Conservation (phyloP, 345 rosid species). For the Citrus australasica region DNA sequence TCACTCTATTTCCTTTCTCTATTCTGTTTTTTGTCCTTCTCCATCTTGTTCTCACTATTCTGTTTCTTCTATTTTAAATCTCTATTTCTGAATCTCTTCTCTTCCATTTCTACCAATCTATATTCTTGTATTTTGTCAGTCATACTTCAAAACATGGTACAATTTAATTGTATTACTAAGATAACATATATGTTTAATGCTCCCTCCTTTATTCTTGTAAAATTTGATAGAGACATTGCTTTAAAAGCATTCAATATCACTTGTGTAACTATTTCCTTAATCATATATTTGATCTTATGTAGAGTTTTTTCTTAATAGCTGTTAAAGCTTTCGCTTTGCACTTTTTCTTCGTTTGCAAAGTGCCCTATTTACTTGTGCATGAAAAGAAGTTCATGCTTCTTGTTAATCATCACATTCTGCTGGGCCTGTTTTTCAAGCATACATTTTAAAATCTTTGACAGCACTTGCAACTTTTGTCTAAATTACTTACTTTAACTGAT, state of each 20-base stretch:
- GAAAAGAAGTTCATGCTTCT: not conserved
- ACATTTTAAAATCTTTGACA: not conserved
- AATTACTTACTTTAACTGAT: slow-evolving; percentile 4
- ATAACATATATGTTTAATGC: too few relatives aligned
- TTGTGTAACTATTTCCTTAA: not conserved
- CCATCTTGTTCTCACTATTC: not conserved
- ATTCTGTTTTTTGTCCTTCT: not conserved
- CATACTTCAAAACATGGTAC: too few relatives aligned
- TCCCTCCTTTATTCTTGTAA: not conserved
- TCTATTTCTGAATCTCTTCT: too few relatives aligned
- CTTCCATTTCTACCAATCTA: too few relatives aligned
- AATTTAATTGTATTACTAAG: not conserved
- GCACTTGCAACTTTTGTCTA: slow-evolving; percentile 2
- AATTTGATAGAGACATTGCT: not conserved
- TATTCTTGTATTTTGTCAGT: too few relatives aligned
- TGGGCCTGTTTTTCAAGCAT: not conserved
- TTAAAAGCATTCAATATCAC: not conserved
- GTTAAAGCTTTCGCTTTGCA: not conserved
- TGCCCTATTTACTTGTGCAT: not conserved
- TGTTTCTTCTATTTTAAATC: not conserved
- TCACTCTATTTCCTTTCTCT: not conserved
- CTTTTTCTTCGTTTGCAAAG: not conserved
- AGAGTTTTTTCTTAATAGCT: not conserved
- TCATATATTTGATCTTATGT: not conserved
- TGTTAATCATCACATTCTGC: not conserved